Evolutionary conservation across 2,329 filamentous ascomycete species (phyloP).

Genomic region (Huntiella abstrusa): DNA sequence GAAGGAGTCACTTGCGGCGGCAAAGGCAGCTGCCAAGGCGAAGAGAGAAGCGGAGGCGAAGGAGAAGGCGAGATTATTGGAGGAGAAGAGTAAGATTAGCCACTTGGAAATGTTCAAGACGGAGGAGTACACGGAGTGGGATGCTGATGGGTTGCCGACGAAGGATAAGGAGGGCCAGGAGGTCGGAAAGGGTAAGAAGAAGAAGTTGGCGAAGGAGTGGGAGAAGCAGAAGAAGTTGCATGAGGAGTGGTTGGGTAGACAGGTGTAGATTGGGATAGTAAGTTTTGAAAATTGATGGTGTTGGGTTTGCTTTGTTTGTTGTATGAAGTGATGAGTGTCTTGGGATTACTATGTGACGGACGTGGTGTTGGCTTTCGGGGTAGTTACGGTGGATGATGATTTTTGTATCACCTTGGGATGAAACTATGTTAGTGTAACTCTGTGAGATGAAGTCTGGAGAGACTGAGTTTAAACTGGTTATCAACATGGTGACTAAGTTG

Average conservation of each 20-base stretch:
- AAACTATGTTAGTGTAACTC: too few relatives aligned
- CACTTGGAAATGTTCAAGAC: constrained; percentile 37
- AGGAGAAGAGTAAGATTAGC: constrained; percentile 35
- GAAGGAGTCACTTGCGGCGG: constrained; percentile 34
- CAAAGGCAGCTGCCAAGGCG: constrained; percentile 35
- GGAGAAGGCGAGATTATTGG: constrained; percentile 24
- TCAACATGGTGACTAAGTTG: too few relatives aligned
- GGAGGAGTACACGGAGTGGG: constrained; percentile 56
- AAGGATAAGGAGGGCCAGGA: constrained; percentile 62
- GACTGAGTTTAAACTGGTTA: too few relatives aligned
- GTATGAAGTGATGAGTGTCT: too few relatives aligned
- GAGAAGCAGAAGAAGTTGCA: constrained; percentile 75
- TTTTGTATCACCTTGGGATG: too few relatives aligned
- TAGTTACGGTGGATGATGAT: too few relatives aligned
- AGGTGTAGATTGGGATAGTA: background rate
- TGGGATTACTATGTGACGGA: too few relatives aligned
- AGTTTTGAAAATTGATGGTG: too few relatives aligned
- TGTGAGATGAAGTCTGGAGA: too few relatives aligned
- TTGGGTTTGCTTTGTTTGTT: too few relatives aligned
- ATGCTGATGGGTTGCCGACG: constrained; percentile 61
- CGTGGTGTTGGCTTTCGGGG: too few relatives aligned
- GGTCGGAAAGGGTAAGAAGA: constrained; percentile 57
- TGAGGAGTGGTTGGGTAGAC: constrained; percentile 32
- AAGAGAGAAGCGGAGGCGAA: constrained; percentile 30
- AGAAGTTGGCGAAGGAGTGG: constrained; percentile 81